Percentiles rank a stretch among this genome's conserved stretches.
These are phyloP conservation scores for Saccharomycopsis fibuligera DNA, from an alignment of 805 yeast species.

Conservation along the genomic window DNA sequence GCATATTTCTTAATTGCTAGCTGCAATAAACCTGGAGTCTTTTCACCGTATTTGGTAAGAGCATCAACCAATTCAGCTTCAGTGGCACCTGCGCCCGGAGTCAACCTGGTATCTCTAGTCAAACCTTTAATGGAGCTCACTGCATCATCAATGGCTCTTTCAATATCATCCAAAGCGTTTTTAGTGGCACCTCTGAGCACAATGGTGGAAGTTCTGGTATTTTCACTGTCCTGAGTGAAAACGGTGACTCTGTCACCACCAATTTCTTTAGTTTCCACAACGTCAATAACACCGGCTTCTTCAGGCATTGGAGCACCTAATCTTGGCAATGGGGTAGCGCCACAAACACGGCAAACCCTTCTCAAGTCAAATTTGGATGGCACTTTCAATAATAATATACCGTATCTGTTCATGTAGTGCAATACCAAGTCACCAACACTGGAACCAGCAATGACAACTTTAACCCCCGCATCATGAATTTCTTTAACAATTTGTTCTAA, in stretches of 20 bases:
- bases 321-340: constrained; percentile 93
- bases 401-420: constrained; percentile 85
- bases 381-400: constrained; percentile 78
- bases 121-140: constrained; percentile 87
- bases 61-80: constrained; percentile 83
- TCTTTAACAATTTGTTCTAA: constrained; percentile 80
- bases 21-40: constrained; percentile 87
- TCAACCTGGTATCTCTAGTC: constrained; percentile 65
- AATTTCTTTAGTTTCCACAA: constrained; percentile 86
- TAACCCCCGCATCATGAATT: constrained; percentile 75
- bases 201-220: constrained; percentile 84
- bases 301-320: constrained; percentile 94
- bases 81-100: constrained; percentile 95
- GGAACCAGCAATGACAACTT: constrained; percentile 90
- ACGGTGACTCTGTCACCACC: constrained; percentile 97
- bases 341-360: constrained; percentile 92
- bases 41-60: constrained; percentile 81
- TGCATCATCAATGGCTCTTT: constrained; percentile 96
- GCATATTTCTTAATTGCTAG: constrained; percentile 93
- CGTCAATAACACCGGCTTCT: constrained; percentile 83
- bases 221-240: constrained; percentile 67
- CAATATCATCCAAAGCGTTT: constrained; percentile 87
- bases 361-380: constrained; percentile 92
- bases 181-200: constrained; percentile 95
- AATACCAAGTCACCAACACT: constrained; percentile 88